A percentile compares a stretch with the other conserved stretches of the same genome.
phyloP scores from a whole-genome alignment of 331 rosid species.

The Arachis monticola region DNA sequence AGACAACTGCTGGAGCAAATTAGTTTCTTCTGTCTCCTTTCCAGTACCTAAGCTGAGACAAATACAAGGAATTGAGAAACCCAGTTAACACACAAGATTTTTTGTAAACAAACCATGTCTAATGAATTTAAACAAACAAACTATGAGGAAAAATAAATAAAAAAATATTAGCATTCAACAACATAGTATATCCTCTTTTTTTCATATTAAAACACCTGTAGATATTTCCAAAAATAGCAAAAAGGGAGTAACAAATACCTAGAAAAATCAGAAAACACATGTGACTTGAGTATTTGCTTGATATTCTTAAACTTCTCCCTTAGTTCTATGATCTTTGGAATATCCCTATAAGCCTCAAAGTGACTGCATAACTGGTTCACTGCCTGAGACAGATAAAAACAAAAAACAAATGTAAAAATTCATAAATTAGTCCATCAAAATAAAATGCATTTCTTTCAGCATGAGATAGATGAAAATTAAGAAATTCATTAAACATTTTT shows the following conservation, averaged over 20 bases:
- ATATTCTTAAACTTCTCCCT: constrained; percentile 97
- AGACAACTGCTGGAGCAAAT: constrained; percentile 88
- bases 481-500: background rate
- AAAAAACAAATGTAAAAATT: constrained; percentile 8
- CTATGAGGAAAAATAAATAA: background rate
- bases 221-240: constrained; percentile 35
- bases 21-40: constrained; percentile 92
- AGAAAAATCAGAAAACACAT: constrained; percentile 92
- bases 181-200: background rate
- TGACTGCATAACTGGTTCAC: constrained; percentile 98
- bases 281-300: constrained; percentile 98
- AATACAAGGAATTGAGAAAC: constrained; percentile 47
- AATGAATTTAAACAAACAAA: constrained; percentile 13
- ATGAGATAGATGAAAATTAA: constrained; percentile 27
- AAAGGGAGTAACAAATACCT: constrained; percentile 59
- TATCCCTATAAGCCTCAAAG: constrained; percentile 97
- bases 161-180: background rate
- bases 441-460: constrained; percentile 7
- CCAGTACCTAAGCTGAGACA: constrained; percentile 99
- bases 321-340: constrained; percentile 95
- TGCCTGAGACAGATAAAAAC: constrained; percentile 63
- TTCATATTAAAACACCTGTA: constrained; percentile 11
- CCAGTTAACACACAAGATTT: constrained; percentile 42
- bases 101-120: background rate
- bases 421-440: constrained; percentile 29